phyloP scores from a whole-genome alignment of 2,329 filamentous ascomycete genomes.

The Cladosporium oxysporum region DNA sequence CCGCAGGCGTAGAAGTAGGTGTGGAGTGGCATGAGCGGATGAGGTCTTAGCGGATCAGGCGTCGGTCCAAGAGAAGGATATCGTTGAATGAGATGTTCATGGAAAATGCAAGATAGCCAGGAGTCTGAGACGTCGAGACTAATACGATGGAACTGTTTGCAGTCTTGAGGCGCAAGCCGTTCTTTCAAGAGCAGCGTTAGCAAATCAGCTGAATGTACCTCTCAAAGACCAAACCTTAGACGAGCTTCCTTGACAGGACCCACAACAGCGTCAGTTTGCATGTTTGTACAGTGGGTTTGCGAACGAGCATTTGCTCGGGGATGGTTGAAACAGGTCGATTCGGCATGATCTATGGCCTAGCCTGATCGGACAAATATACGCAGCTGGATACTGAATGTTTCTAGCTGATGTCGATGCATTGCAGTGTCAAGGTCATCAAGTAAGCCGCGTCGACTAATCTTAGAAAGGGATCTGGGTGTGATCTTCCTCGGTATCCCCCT shows the following conservation, averaged over 20 bases:
- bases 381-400: not conserved
- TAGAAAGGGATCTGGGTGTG: not conserved
- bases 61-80: not conserved
- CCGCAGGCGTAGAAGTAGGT: constrained; percentile 30
- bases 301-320: not conserved
- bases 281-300: not conserved
- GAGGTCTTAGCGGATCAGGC: not conserved
- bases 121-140: not conserved
- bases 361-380: not conserved
- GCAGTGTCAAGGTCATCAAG: not conserved
- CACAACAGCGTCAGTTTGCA: not conserved
- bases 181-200: not conserved
- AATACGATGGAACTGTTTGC: not conserved
- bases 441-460: not conserved
- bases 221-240: not conserved
- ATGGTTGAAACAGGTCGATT: not conserved
- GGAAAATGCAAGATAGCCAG: not conserved
- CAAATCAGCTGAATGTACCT: not conserved
- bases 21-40: constrained; percentile 26
- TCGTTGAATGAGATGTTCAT: no score
- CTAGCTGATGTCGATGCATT: not conserved
- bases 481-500: not conserved
- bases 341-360: not conserved
- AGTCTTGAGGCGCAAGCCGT: not conserved
- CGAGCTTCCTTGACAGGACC: not conserved